Conservation (phyloP, 148 eudicot species). For the Diospyros kaki region DNA sequence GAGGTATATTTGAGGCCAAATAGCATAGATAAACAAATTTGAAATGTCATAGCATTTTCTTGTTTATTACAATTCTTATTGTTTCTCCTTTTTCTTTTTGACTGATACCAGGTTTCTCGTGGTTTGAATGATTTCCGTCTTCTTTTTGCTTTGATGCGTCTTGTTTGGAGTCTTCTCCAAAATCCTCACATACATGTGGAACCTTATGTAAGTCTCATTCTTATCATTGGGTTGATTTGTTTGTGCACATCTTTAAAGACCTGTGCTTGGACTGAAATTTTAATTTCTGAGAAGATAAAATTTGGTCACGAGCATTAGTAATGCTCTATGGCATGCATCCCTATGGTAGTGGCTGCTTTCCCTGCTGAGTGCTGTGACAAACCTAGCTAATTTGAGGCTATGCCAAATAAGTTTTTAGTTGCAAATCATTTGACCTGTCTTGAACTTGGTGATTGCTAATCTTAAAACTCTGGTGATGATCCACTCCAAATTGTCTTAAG, state of each 20-base stretch:
- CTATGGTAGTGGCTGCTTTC: background rate
- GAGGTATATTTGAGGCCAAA: slow-evolving; percentile 38
- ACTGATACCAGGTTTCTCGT: slow-evolving; percentile 55
- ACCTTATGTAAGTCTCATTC: slow-evolving; percentile 52
- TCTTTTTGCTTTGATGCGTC: slow-evolving; percentile 72
- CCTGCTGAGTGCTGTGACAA: background rate
- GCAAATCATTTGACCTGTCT: background rate
- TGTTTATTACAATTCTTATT: background rate
- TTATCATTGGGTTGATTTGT: slow-evolving; percentile 5
- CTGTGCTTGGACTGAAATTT: background rate
- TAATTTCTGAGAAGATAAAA: background rate
- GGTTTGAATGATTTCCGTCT: slow-evolving; percentile 59
- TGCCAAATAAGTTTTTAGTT: background rate
- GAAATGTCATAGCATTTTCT: background rate
- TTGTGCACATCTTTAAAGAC: background rate
- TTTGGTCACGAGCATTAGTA: background rate
- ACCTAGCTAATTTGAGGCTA: background rate
- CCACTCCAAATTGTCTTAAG: no score
- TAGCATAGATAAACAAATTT: background rate
- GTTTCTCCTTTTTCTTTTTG: background rate
- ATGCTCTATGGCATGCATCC: background rate
- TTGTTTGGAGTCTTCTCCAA: slow-evolving; percentile 66
- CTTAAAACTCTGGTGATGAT: background rate
- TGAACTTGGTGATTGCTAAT: slow-evolving; percentile 1
- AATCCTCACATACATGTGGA: slow-evolving; percentile 74